Evolutionary conservation across 345 rosid genomes (phyloP).

Genomic region (Linum trigynum): DNA sequence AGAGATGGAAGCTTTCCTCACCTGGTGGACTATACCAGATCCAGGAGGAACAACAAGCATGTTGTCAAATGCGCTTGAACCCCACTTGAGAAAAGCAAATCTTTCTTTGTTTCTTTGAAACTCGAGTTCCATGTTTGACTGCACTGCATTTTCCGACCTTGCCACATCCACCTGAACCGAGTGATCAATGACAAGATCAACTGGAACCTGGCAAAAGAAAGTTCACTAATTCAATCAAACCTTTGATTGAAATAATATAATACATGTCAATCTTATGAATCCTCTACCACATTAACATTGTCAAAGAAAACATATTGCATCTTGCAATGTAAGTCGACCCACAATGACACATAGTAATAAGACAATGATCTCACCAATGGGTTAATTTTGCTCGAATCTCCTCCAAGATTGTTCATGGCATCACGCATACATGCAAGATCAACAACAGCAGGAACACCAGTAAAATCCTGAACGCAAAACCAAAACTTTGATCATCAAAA

Average conservation of each 20-base stretch:
- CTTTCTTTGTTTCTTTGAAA: conserved; percentile 80
- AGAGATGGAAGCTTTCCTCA: conserved; percentile 13
- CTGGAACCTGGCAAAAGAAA: conserved; percentile 57
- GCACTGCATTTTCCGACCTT: conserved; percentile 83
- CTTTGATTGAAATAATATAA: background rate
- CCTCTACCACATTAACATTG: background rate
- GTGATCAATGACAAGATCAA: conserved; percentile 97
- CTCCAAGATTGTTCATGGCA: conserved; percentile 66
- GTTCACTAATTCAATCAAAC: background rate
- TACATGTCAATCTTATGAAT: background rate
- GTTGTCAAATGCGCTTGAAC: conserved; percentile 78
- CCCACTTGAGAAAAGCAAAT: conserved; percentile 94
- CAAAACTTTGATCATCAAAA: background rate
- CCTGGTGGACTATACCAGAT: conserved; percentile 96
- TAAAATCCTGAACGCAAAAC: conserved; percentile 41
- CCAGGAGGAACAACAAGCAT: conserved; percentile 99
- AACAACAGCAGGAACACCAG: conserved; percentile 85
- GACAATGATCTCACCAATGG: conserved; percentile 40
- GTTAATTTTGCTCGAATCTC: conserved; percentile 59
- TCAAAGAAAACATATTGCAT: background rate
- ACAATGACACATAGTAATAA: background rate
- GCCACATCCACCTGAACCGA: conserved; percentile 95
- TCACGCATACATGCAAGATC: conserved; percentile 84
- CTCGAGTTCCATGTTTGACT: conserved; percentile 89
- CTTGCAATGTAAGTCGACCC: background rate